Evolutionary conservation across 139 green algal species (phyloP).

Genomic region (Nannochloris sp.): DNA sequence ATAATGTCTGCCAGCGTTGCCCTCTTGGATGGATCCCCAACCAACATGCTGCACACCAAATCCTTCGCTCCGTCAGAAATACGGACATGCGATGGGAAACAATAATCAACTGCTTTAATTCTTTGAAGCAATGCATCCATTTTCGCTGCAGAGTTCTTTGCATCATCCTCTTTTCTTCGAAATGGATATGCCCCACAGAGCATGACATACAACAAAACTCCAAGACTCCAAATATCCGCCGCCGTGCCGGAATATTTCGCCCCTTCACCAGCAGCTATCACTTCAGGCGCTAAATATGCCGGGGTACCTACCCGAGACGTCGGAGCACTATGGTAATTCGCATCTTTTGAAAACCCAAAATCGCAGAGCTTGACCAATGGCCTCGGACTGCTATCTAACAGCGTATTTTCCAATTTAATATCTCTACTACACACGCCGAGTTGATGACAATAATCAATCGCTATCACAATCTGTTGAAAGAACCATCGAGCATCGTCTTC

Average conservation of each 20-base stretch:
- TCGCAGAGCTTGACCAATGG: constrained; percentile 55
- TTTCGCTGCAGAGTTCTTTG: constrained; percentile 43
- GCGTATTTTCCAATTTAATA: constrained; percentile 97
- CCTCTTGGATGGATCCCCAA: constrained; percentile 56
- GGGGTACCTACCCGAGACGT: constrained; percentile 85
- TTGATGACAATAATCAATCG: constrained; percentile 90
- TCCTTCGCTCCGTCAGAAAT: constrained; percentile 35
- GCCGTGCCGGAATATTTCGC: constrained; percentile 79
- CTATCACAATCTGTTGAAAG: constrained; percentile 96
- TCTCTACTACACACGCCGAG: constrained; percentile 73
- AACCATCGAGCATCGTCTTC: constrained; percentile 96
- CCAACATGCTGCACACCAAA: constrained; percentile 55
- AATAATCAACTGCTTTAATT: constrained; percentile 1
- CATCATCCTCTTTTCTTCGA: constrained; percentile 63
- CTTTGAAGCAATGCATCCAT: constrained; percentile 42
- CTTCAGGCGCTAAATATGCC: constrained; percentile 94
- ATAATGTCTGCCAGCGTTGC: constrained; percentile 55
- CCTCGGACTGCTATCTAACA: constrained; percentile 63
- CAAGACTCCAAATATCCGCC: constrained; percentile 93
- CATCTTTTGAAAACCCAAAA: constrained; percentile 62
- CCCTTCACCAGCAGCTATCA: constrained; percentile 68
- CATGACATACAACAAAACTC: constrained; percentile 98
- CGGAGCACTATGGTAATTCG: constrained; percentile 63
- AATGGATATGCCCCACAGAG: constrained; percentile 85
- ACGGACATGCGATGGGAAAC: neutral